Base-by-base conservation (phyloP, 768 basidiomycete genomes). In the Trametes cingulata region DNA sequence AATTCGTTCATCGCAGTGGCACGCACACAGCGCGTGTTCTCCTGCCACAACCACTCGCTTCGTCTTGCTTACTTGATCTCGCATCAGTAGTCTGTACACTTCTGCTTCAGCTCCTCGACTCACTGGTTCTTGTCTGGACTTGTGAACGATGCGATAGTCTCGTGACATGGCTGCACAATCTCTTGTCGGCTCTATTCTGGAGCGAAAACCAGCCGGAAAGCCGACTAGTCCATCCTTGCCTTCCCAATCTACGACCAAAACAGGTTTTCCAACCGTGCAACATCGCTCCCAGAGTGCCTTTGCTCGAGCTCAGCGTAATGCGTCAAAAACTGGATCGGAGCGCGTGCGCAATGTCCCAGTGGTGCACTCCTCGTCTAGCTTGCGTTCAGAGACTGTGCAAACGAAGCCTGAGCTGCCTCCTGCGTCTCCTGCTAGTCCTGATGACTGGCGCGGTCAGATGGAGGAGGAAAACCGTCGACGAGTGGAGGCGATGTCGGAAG, bases 401-500 rank as follows among this genome's bases (percentile, higher is more conserved):
- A 13, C 59, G 27, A 49, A 20, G 19, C 39, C 39, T 35, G 52
- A n/a, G n/a, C n/a, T n/a, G n/a, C n/a, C n/a, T n/a, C n/a, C 15
- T 8, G 14, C 35, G 24, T 27, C 13, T 37, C 40, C 25, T 20
- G 33, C 48, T 8, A 56, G 55, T 14, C 19, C 59, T 1, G 69
- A 67, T 33, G 65, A 76, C 48, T 86, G 87, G 81, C 76, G 83
- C 56, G 73, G 72, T 10, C 83, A 83, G 65, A 82, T 86, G 53
- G 85, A 82, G 65, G 77, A 78, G 55, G 89, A 93, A 67, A 95
- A 95, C 63, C 78, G 81, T 58, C 72, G 74, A 12, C 73, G 75
- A 27, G 81, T 95, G 1, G 82, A 82, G 17, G 71, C 67, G 1
- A 95, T 95, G 94, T 79, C 81, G 2, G 81, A 82, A 12, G 84